These are phyloP conservation scores for Fusarium anthophilum DNA, from an alignment of 2,329 filamentous ascomycete species.

Conservation along the genomic window DNA sequence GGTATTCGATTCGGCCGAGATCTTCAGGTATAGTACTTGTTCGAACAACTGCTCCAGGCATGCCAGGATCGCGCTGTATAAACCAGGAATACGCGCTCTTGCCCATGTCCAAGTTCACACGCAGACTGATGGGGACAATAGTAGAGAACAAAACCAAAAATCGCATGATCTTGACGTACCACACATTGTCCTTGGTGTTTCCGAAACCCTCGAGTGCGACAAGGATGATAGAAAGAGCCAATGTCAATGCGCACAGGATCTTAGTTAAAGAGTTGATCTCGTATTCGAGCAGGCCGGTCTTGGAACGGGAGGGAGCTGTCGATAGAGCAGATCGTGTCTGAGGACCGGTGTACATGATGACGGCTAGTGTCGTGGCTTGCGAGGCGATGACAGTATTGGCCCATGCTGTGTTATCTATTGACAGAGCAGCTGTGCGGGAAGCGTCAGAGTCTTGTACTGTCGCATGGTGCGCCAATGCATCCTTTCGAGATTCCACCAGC, in stretches of 20 bases:
- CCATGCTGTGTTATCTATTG: conserved; percentile 98
- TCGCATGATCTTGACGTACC: conserved; percentile 98
- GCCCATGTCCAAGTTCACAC: conserved; percentile 96
- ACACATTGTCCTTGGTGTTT: conserved; percentile 71
- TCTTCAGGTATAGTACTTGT: conserved; percentile 99
- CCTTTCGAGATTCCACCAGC: conserved; percentile 66
- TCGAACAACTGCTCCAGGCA: conserved; percentile 89
- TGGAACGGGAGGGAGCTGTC: conserved; percentile 89
- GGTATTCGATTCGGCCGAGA: conserved; percentile 92
- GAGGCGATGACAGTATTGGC: conserved; percentile 97
- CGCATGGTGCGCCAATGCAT: conserved; percentile 56
- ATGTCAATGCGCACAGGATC: conserved; percentile 88
- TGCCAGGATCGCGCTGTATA: conserved; percentile 90
- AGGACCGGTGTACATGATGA: conserved; percentile 92
- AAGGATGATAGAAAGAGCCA: conserved; percentile 85
- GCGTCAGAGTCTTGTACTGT: conserved; percentile 47
- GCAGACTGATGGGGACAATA: conserved; percentile 95
- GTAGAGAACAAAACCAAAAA: conserved; percentile 99
- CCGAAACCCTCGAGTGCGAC: conserved; percentile 88
- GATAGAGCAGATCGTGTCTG: conserved; percentile 95
- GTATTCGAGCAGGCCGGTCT: conserved; percentile 90
- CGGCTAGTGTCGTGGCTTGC: conserved; percentile 86
- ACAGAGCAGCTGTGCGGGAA: conserved; percentile 74
- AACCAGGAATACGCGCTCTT: conserved; percentile 97
- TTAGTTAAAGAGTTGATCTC: conserved; percentile 98